phyloP scores from a whole-genome alignment of 2,329 filamentous ascomycete genomes.

The Exophiala bonariae region DNA sequence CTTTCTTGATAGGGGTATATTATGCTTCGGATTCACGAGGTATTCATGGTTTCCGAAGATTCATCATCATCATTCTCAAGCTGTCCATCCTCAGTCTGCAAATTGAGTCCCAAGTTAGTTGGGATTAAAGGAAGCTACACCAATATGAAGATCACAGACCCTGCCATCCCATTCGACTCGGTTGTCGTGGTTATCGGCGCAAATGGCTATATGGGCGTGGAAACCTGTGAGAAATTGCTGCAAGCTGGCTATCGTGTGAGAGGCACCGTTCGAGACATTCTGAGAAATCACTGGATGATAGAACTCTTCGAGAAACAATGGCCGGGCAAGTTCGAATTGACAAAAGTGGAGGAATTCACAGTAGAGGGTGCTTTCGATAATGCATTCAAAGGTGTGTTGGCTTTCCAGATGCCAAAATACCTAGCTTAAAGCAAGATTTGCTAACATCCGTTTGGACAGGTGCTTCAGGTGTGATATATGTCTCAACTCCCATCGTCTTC shows the following conservation, averaged over 20 bases:
- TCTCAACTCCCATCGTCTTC: not conserved
- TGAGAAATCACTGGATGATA: not conserved
- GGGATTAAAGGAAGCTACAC: no score
- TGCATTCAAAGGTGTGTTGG: not conserved
- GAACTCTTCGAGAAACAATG: not conserved
- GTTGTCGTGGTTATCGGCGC: not conserved
- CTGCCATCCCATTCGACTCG: not conserved
- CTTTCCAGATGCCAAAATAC: not conserved
- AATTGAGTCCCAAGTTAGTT: not conserved
- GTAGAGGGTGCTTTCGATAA: not conserved
- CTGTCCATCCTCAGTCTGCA: no score
- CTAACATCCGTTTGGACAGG: not conserved
- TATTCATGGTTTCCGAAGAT: no score
- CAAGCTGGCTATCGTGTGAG: slow-evolving; percentile 1
- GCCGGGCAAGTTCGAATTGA: not conserved
- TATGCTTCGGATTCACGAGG: no score
- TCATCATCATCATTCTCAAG: no score
- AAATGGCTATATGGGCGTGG: slow-evolving; percentile 3
- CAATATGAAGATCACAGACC: slow-evolving; percentile 1
- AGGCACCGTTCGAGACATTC: not conserved
- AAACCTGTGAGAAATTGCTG: slow-evolving; percentile 1
- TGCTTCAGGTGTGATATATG: not conserved
- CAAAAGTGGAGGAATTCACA: not conserved
- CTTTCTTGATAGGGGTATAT: no score
- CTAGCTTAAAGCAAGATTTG: no score